Evolutionary conservation across 169 alveolate species (phyloP).

Genomic region (Cryptosporidium ubiquitum): DNA sequence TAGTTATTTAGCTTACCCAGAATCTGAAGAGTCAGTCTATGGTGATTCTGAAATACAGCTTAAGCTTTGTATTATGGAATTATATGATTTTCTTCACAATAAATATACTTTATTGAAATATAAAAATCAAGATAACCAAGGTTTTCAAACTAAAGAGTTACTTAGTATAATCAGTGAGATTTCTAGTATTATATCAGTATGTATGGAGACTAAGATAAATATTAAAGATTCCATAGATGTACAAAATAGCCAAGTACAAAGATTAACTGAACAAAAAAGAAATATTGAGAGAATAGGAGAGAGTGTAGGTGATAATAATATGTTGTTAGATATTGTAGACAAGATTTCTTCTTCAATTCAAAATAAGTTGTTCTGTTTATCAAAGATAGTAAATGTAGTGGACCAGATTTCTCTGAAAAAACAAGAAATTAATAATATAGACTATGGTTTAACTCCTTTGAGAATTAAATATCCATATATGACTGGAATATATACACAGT

Average conservation of each 20-base stretch:
- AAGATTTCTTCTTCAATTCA: slow-evolving; percentile 10
- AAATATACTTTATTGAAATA: not conserved
- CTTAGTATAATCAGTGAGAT: slow-evolving; percentile 6
- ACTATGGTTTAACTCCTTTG: slow-evolving; percentile 22
- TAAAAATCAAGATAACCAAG: not conserved
- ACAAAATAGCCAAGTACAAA: slow-evolving; percentile 6
- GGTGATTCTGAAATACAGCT: slow-evolving; percentile 40
- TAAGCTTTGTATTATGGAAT: slow-evolving; percentile 34
- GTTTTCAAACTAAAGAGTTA: not conserved
- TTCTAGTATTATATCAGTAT: slow-evolving; percentile 55
- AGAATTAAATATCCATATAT: slow-evolving; percentile 62
- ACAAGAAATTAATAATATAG: not conserved
- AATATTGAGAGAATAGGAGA: not conserved
- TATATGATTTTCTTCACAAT: slow-evolving; percentile 48
- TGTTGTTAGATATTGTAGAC: not conserved
- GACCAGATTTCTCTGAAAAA: not conserved
- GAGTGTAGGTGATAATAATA: not conserved
- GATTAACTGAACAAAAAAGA: slow-evolving; percentile 32
- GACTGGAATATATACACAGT: slow-evolving; percentile 61
- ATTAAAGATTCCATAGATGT: not conserved
- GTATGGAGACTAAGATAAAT: slow-evolving; percentile 42
- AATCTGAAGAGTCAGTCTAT: slow-evolving; percentile 16
- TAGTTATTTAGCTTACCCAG: slow-evolving; percentile 55
- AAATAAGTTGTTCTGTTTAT: slow-evolving; percentile 32
- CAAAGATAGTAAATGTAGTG: not conserved